Evolutionary conservation across 2,329 filamentous ascomycete genomes (phyloP), one percentile per base, ranked within the genome.

Genomic region (Talaromyces rugulosus): DNA sequence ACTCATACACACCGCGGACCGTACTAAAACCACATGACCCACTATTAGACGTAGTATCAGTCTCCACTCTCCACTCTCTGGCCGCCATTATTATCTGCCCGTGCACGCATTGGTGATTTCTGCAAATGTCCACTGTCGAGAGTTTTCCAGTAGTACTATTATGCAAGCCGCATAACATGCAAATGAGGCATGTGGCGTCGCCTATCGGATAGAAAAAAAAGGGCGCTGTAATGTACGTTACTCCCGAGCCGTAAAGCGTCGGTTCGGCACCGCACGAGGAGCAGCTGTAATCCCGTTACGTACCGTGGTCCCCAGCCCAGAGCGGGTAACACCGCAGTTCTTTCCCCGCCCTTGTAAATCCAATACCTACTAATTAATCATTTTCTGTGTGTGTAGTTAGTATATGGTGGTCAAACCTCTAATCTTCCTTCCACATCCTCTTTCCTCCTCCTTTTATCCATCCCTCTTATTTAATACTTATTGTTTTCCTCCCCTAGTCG

Each of bases 201-300:
- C 23, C 23, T 23, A 23, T 23, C 23, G 23, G 23, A 23, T 23
- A 23, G n/a, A n/a, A 23, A 23, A 23, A 23, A 23, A 23, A 23
- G 2, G 23, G 23, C 23, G 23, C 23, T 23, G 23, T 23, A 23
- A 23, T 23, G 23, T 23, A 23, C 44, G 44, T 27, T 47, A 12
- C 18, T 47, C 11, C 44, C 44, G 44, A 27, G 44, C 44, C 9
- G 44, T 47, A 47, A 18, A 16, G n/a, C 9, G 18, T 30, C 47
- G 33, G 33, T 36, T 4, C 33, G 33, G 11, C 23, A 14, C 27
- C 16, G 18, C 23, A 11, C 6, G 23, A 30, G 23, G 23, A 23
- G 23, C 5, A 12, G n/a, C 63, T 59, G 52, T 68, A 60, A 56
- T 64, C 64, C 44, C 66, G 58, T 57, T 55, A 23, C 23, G 23